Evolutionary conservation across 768 basidiomycete genomes (phyloP).

Genomic region (Mycena galericulata): DNA sequence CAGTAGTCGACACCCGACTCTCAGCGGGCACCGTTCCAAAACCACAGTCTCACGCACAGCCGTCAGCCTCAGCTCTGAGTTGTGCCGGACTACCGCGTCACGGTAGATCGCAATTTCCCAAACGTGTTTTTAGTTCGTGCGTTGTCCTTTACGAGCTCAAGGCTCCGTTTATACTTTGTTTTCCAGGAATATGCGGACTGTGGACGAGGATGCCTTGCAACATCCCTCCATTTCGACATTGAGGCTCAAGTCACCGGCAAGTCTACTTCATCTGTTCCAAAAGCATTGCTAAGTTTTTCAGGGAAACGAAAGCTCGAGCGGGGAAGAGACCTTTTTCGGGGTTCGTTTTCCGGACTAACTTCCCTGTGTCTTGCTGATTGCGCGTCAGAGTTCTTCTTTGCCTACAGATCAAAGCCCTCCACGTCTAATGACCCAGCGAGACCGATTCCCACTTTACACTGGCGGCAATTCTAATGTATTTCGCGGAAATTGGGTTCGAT

Average conservation of each 20-base stretch:
- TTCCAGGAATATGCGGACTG: slow-evolving; percentile 10
- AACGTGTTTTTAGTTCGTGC: slow-evolving; percentile 8
- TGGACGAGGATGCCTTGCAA: slow-evolving; percentile 11
- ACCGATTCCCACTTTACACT: slow-evolving; percentile 13
- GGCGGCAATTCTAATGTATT: slow-evolving; percentile 14
- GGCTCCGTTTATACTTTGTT: slow-evolving; percentile 11
- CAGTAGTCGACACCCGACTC: slow-evolving; percentile 9
- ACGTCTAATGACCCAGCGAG: slow-evolving; percentile 10
- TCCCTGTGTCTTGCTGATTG: slow-evolving; percentile 10
- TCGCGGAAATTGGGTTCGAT: slow-evolving; percentile 9
- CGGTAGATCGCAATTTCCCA: slow-evolving; percentile 9
- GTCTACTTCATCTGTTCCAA: slow-evolving; percentile 12
- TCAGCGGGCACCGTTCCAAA: slow-evolving; percentile 7
- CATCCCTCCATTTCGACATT: slow-evolving; percentile 12
- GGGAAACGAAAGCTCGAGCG: slow-evolving; percentile 9
- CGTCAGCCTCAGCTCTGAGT: slow-evolving; percentile 7
- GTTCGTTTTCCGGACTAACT: slow-evolving; percentile 10
- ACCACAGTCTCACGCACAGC: slow-evolving; percentile 5
- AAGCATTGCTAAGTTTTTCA: slow-evolving; percentile 13
- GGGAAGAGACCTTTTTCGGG: slow-evolving; percentile 12
- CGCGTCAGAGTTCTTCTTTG: slow-evolving; percentile 8
- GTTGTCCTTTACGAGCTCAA: slow-evolving; percentile 12
- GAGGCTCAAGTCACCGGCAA: slow-evolving; percentile 8
- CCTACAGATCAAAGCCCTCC: not conserved
- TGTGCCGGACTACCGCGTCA: slow-evolving; percentile 6